Conservation (phyloP, 148 eudicot genomes). For the Fagopyrum esculentum region DNA sequence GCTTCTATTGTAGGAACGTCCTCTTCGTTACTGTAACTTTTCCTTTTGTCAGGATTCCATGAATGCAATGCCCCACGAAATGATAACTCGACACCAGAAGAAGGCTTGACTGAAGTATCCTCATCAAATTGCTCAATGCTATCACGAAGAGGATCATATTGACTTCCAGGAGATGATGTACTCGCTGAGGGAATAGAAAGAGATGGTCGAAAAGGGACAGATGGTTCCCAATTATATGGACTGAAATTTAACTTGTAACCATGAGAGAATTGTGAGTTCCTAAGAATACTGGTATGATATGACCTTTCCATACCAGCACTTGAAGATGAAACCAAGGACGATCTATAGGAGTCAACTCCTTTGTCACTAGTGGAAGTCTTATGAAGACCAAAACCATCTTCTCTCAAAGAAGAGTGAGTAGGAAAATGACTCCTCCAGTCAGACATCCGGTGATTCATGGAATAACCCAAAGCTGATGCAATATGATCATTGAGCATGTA, state of each 20-base stretch:
- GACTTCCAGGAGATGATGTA: constrained; percentile 38
- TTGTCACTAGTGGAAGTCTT: constrained; percentile 18
- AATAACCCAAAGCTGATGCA: constrained; percentile 14
- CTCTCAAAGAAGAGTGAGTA: constrained; percentile 27
- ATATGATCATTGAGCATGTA: constrained; percentile 24
- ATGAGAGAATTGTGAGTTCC: constrained; percentile 21
- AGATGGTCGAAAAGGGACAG: constrained; percentile 69
- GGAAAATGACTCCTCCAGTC: constrained; percentile 27
- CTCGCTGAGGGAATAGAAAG: constrained; percentile 32
- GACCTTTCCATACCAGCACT: constrained; percentile 29
- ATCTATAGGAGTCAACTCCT: constrained; percentile 24
- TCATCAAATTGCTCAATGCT: constrained; percentile 43
- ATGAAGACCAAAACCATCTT: constrained; percentile 21
- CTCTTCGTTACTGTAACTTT: constrained; percentile 23
- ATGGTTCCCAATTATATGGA: constrained; percentile 79
- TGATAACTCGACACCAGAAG: constrained; percentile 24
- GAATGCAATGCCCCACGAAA: constrained; percentile 16
- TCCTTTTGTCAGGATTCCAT: constrained; percentile 19
- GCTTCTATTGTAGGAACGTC: constrained; percentile 30
- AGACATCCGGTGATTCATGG: constrained; percentile 19
- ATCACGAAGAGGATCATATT: constrained; percentile 64
- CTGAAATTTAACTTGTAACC: constrained; percentile 28
- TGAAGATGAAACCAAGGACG: constrained; percentile 33
- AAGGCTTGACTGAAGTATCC: constrained; percentile 30
- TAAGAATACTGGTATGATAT: constrained; percentile 18